Percentiles rank a stretch among this genome's conserved stretches.
Evolutionary conservation across 345 rosid genomes (phyloP).

Genomic region (Lumnitzera racemosa): DNA sequence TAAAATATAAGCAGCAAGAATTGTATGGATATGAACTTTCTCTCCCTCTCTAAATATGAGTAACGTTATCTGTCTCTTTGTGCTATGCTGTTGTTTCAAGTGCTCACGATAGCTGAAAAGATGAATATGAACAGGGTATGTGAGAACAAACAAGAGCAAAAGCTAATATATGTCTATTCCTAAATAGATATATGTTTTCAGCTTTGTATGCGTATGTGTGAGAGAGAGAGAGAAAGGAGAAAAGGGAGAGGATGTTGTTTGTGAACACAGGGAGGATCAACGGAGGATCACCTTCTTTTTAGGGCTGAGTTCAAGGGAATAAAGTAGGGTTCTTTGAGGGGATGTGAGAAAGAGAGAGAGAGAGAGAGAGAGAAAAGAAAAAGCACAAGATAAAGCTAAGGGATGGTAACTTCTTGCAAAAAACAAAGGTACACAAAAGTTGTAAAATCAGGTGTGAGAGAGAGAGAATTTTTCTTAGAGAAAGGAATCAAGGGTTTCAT

Average conservation of each 20-base stretch:
- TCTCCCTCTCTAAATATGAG: too few species aligned
- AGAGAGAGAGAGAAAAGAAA: slow-evolving; percentile 13
- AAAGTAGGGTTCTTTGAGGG: slow-evolving; percentile 27
- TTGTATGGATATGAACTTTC: too few species aligned
- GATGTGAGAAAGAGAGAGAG: slow-evolving; percentile 13
- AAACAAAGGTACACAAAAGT: slow-evolving; percentile 28
- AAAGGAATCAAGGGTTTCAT: slow-evolving; percentile 41
- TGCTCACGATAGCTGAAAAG: too few species aligned
- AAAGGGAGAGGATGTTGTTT: slow-evolving; percentile 38
- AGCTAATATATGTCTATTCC: slow-evolving; percentile 17
- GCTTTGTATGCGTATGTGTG: background rate
- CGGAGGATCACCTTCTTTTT: slow-evolving; percentile 50
- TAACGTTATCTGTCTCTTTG: too few species aligned
- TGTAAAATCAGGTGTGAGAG: slow-evolving; percentile 5
- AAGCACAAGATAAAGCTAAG: slow-evolving; percentile 45
- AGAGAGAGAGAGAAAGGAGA: slow-evolving; percentile 1
- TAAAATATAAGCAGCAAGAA: too few species aligned
- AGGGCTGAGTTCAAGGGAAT: slow-evolving; percentile 53
- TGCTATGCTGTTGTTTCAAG: too few species aligned
- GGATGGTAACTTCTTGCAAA: slow-evolving; percentile 56
- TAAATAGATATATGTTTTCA: slow-evolving; percentile 14
- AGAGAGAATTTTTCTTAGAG: slow-evolving; percentile 9
- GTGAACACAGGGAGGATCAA: slow-evolving; percentile 58
- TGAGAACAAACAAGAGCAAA: slow-evolving; percentile 33
- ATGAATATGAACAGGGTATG: slow-evolving; percentile 7